phyloP scores from a whole-genome alignment of 1,284 basidiomycete genomes.

The Phylloporus gajari region DNA sequence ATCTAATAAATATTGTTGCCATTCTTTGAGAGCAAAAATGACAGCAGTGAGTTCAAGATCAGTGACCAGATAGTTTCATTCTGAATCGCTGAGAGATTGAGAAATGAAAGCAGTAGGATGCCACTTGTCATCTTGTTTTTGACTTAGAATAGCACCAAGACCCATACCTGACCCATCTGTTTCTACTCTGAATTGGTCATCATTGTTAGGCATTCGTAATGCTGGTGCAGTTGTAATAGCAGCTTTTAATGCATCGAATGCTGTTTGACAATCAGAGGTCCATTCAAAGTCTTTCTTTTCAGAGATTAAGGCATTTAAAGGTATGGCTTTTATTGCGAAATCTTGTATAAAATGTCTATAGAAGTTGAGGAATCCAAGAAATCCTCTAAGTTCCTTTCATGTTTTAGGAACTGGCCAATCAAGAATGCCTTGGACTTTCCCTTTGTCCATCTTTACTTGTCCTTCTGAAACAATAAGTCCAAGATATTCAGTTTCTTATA shows the following conservation, averaged over 20 bases:
- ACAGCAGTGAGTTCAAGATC: background rate
- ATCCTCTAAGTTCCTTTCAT: background rate
- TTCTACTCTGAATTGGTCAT: background rate
- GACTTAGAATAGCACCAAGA: background rate
- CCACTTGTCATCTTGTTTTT: background rate
- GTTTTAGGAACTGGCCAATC: background rate
- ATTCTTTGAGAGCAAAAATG: background rate
- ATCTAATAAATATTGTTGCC: background rate
- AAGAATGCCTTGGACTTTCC: accelerated
- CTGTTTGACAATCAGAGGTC: background rate
- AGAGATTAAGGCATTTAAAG: background rate
- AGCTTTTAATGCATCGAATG: background rate
- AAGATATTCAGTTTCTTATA: background rate
- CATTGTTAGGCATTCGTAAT: background rate
- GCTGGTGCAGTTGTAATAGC: background rate
- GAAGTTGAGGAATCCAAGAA: background rate
- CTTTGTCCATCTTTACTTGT: background rate
- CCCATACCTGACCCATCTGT: background rate
- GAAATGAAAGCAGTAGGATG: background rate
- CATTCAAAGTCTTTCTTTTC: background rate
- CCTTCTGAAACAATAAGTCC: background rate
- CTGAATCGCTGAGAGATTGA: background rate
- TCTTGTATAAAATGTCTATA: background rate
- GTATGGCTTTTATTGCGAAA: background rate
- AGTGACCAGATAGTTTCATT: background rate